Conservation (phyloP, 495 filamentous ascomycete genomes). For the Friedmanniomyces simplex region DNA sequence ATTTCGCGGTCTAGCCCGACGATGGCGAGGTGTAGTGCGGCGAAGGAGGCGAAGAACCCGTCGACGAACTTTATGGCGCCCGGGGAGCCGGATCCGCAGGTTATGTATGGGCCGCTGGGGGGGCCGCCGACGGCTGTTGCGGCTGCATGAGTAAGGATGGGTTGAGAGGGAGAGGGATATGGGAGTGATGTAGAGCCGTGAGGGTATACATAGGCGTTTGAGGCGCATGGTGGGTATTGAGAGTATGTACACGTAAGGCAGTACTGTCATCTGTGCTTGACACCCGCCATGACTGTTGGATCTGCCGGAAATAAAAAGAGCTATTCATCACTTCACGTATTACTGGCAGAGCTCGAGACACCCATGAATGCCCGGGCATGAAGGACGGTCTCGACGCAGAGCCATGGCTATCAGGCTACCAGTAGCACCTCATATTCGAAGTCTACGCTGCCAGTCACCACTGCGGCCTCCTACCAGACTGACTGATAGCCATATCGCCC, state of each 20-base stretch:
- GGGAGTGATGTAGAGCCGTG: neutral
- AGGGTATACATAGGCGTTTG: neutral
- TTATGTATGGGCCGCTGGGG: slow-evolving; percentile 11
- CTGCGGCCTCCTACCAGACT: too few relatives aligned
- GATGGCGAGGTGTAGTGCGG: slow-evolving; percentile 89
- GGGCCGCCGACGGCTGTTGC: neutral
- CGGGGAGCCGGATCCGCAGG: slow-evolving; percentile 35
- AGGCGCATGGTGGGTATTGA: neutral
- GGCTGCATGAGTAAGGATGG: neutral
- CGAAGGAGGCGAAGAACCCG: slow-evolving; percentile 58
- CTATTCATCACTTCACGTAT: too few relatives aligned
- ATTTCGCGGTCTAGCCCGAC: slow-evolving; percentile 94
- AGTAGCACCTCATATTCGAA: too few relatives aligned
- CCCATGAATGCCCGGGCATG: too few relatives aligned
- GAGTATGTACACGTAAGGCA: neutral
- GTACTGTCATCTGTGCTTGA: too few relatives aligned
- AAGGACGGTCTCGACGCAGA: too few relatives aligned
- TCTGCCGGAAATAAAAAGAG: too few relatives aligned
- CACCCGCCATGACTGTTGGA: too few relatives aligned
- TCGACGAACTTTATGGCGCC: slow-evolving; percentile 81
- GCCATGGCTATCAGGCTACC: too few relatives aligned
- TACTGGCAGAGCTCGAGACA: too few relatives aligned
- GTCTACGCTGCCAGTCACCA: too few relatives aligned
- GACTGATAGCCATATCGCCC: too few relatives aligned
- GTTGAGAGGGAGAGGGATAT: neutral